Conservation (phyloP, 176 grass and related monocot genomes). For the Bolboschoenus planiculmis region DNA sequence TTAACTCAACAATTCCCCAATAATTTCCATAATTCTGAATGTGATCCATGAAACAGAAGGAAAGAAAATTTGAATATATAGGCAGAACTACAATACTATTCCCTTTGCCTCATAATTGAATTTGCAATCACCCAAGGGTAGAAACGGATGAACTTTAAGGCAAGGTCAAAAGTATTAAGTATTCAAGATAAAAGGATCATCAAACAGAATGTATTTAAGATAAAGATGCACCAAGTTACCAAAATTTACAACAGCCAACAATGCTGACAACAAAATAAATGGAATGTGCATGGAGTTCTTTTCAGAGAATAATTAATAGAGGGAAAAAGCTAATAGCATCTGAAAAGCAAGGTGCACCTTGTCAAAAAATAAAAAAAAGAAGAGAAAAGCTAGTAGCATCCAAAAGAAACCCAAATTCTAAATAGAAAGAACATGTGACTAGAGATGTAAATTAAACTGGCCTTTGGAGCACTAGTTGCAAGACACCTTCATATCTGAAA, state of each 20-base stretch:
- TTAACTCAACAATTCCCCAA: not conserved
- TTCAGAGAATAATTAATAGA: not conserved
- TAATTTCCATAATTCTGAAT: not conserved
- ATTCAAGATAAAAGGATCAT: not conserved
- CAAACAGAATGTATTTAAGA: not conserved
- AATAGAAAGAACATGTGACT: constrained; percentile 21
- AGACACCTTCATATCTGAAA: constrained; percentile 97
- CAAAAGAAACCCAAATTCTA: not conserved
- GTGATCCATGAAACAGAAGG: not conserved
- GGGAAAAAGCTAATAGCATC: not conserved
- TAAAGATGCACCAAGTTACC: not conserved
- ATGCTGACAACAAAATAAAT: not conserved
- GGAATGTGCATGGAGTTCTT: not conserved
- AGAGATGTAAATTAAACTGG: constrained; percentile 70
- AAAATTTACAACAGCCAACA: not conserved
- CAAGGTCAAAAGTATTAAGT: not conserved
- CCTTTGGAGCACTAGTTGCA: constrained; percentile 74
- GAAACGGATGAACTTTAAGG: not conserved
- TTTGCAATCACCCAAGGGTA: not conserved
- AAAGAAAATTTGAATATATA: not conserved
- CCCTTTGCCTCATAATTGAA: not conserved
- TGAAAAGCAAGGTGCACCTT: not conserved
- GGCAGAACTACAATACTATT: not conserved
- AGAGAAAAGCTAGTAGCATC: not conserved
- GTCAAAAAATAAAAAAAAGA: not conserved